Evolutionary conservation across 352 stramenopile species (phyloP).

Genomic region (Phytophthora palmivora): DNA sequence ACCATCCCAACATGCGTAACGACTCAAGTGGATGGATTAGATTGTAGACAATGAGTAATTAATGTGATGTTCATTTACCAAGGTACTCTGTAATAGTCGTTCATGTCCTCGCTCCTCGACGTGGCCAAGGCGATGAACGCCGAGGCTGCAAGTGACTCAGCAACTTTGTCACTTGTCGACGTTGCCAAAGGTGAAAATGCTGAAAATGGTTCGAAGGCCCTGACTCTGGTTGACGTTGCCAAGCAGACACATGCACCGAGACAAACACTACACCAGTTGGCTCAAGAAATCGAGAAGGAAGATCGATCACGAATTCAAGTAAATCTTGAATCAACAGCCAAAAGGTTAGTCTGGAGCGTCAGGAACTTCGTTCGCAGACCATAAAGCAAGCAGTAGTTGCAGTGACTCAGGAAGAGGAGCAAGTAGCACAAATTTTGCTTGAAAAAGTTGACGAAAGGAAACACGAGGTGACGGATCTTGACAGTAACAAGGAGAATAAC

Average conservation of each 20-base stretch:
- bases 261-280: conserved; percentile 45
- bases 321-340: conserved; percentile 44
- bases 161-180: conserved; percentile 42
- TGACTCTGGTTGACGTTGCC: conserved; percentile 60
- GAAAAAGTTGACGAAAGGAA: conserved; percentile 24
- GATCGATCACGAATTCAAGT: conserved; percentile 39
- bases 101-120: conserved; percentile 52
- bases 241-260: conserved; percentile 30
- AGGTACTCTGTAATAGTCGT: not conserved
- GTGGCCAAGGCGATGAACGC: conserved; percentile 58
- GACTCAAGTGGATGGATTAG: conserved; percentile 26
- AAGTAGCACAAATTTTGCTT: conserved; percentile 30
- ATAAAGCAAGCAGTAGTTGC: conserved; percentile 37
- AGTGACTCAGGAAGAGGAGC: conserved; percentile 37
- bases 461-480: conserved; percentile 10
- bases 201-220: conserved; percentile 22
- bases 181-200: conserved; percentile 41
- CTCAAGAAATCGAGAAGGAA: conserved; percentile 59
- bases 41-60: conserved; percentile 28
- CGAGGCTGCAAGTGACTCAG: conserved; percentile 7
- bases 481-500: conserved; percentile 21
- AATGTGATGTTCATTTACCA: conserved; percentile 25
- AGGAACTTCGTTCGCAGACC: conserved; percentile 19
- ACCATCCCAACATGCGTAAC: conserved; percentile 37
- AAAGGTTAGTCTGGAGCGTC: conserved; percentile 49